Conservation (phyloP, 495 filamentous ascomycete species). For the Penicillium roqueforti region DNA sequence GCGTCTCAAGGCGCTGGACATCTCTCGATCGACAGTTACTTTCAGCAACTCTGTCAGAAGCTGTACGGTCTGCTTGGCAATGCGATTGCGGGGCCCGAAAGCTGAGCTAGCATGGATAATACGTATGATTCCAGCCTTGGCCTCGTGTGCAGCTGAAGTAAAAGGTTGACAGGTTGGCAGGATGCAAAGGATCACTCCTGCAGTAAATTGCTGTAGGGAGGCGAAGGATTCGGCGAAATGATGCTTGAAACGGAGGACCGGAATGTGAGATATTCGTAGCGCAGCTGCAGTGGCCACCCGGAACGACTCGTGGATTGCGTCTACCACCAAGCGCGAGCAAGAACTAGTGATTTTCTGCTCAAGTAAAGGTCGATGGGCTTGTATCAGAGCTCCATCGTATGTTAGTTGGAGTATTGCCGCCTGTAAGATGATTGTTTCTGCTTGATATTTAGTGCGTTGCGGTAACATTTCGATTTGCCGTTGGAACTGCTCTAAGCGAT, state of each 20-base stretch:
- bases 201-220: constrained; percentile 20
- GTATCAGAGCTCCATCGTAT: constrained; percentile 20
- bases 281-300: constrained; percentile 17
- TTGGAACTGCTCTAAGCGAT: constrained; percentile 7
- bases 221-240: constrained; percentile 19
- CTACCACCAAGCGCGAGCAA: constrained; percentile 8
- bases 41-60: constrained; percentile 20
- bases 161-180: constrained; percentile 17
- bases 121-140: constrained; percentile 18
- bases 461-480: constrained; percentile 8
- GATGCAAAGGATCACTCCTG: constrained; percentile 24
- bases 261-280: constrained; percentile 20
- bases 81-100: constrained; percentile 15
- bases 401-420: constrained; percentile 18
- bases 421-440: constrained; percentile 18
- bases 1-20: constrained; percentile 10
- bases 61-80: constrained; percentile 21
- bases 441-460: constrained; percentile 7
- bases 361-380: constrained; percentile 15
- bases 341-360: constrained; percentile 5
- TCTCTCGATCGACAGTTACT: constrained; percentile 18
- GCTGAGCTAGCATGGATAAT: constrained; percentile 18
- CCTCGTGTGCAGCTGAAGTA: constrained; percentile 15
- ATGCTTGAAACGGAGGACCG: constrained; percentile 17
- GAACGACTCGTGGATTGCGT: constrained; percentile 13